Base-by-base conservation (phyloP, 345 rosid species). In the Viola odorata region DNA sequence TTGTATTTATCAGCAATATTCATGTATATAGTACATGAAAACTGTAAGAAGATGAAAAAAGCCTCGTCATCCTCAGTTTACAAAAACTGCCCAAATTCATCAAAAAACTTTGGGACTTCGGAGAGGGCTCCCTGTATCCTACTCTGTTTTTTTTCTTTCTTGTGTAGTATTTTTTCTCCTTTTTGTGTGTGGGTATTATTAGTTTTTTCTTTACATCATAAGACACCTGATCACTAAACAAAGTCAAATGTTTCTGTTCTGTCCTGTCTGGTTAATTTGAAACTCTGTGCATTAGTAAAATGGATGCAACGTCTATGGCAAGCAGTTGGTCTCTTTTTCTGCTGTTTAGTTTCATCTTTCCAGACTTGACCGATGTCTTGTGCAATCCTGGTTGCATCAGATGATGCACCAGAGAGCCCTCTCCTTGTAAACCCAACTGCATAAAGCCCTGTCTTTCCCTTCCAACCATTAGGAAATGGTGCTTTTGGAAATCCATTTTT, bases 361-460 rank as follows among this genome's bases (percentile, higher is more conserved):
- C 85, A 92, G 61, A 72, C 73, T 36, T 63, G 74, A 45, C 91
- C 79, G 58, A 89, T 89, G 57, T 89, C 98, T 52, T 79, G 81
- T 12, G 91, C 89, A 5, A 89, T 83, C 56, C 73, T 83, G 50
- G 75, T 62, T 6, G 98, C 89, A 61, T 91, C 96, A 3, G 78
- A 57, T 1, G 91, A 83, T 41, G 91, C 91, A 51, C 98, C 98
- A 12, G 92, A 83, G 57, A 91, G 76, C 12, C 90, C 98, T 84
- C 84, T 91, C 70, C 76, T 85, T 11, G 98, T 85, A 76, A 91
- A 91, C 63, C 98, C 98, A 39, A 84, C 98, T 36, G 96, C 96
- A 67, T 91, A 91, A 45, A 91, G 75, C 55, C 98, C 96, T 0
- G 80, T 73, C 36, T 70, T 78, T 16, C 96, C 96, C 78, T 91